phyloP scores from a whole-genome alignment of 148 eudicot species.

The Heliosperma pusillum region DNA sequence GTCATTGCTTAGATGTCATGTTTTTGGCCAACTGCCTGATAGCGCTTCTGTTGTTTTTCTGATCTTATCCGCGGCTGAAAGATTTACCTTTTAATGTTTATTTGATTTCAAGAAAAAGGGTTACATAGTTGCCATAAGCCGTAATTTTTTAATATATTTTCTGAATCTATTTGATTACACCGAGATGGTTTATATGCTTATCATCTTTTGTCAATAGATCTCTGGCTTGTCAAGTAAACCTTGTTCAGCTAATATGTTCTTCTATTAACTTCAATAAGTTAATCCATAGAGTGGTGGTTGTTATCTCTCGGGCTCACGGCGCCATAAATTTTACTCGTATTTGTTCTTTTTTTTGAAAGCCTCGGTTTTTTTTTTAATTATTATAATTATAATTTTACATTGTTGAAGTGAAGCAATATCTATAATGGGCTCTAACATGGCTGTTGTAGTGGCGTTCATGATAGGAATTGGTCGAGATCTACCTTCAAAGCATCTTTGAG shows the following conservation, averaged over 20 bases:
- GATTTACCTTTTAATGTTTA: neutral
- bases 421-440: neutral
- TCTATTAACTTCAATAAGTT: neutral
- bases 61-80: neutral
- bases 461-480: constrained; percentile 12
- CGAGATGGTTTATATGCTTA: neutral
- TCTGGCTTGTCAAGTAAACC: neutral
- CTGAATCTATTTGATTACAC: neutral
- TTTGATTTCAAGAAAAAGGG: no score
- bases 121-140: neutral
- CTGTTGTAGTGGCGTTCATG: neutral
- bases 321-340: neutral
- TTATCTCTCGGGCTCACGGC: no score
- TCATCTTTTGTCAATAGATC: neutral
- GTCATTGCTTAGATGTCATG: no score
- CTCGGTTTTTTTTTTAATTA: neutral
- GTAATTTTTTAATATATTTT: no score
- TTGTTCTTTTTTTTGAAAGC: neutral
- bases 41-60: no score
- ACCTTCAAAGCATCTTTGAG: constrained; percentile 13
- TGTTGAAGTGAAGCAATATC: neutral
- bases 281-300: no score
- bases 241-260: neutral
- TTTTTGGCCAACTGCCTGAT: no score
- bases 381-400: neutral